Evolutionary conservation across 1,139 yeast species (phyloP).

Genomic region (Casaregolazyma suthepensis): DNA sequence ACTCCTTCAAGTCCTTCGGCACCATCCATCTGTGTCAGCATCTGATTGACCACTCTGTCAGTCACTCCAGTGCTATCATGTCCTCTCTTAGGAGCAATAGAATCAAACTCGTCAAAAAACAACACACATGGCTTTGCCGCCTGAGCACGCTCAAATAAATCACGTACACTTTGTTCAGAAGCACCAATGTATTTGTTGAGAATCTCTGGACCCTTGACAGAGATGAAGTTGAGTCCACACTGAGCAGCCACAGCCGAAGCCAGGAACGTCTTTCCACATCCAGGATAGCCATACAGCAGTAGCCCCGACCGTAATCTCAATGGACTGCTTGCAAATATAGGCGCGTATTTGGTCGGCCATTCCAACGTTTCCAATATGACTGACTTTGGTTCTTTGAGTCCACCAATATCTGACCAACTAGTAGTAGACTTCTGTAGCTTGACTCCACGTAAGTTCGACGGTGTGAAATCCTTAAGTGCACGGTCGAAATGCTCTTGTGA

Average conservation of each 20-base stretch:
- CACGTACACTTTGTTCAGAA: conserved; percentile 90
- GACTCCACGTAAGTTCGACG: conserved; percentile 80
- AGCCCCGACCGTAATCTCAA: conserved; percentile 84
- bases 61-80: conserved; percentile 98
- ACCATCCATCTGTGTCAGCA: conserved; percentile 98
- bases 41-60: conserved; percentile 93
- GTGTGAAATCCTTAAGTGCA: conserved; percentile 65
- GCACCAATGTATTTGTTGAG: conserved; percentile 96
- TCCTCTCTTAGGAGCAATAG: conserved; percentile 97
- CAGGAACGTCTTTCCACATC: conserved; percentile 90
- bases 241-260: conserved; percentile 95
- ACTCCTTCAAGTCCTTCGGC: conserved; percentile 98
- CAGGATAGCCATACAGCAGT: conserved; percentile 90
- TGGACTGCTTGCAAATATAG: conserved; percentile 85
- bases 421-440: conserved; percentile 72
- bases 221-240: conserved; percentile 88
- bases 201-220: conserved; percentile 95
- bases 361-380: conserved; percentile 80
- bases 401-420: conserved; percentile 88
- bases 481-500: conserved; percentile 40
- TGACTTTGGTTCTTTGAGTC: conserved; percentile 68
- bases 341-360: conserved; percentile 97
- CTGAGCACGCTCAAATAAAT: conserved; percentile 87
- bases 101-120: conserved; percentile 94
- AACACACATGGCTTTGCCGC: conserved; percentile 91